Percentiles rank a stretch among this genome's conserved stretches.
phyloP scores from a whole-genome alignment of 805 yeast genomes.

The Sugiyamaella smithiae region DNA sequence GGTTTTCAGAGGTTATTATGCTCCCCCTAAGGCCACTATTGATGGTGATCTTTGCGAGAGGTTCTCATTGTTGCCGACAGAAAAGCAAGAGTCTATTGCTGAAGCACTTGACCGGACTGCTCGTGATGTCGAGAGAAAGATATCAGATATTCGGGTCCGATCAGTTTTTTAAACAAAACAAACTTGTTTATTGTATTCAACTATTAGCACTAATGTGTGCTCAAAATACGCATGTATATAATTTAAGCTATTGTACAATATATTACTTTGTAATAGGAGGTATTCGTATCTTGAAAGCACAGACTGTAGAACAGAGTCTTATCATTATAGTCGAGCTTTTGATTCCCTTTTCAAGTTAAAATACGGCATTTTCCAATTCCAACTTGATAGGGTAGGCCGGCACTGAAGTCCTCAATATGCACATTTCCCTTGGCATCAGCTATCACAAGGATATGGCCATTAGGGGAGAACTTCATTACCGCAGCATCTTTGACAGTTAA shows the following conservation, averaged over 20 bases:
- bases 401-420: conserved; percentile 82
- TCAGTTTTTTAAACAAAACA: conserved; percentile 22
- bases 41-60: conserved; percentile 87
- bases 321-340: conserved; percentile 1
- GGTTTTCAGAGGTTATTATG: conserved; percentile 72
- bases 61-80: conserved; percentile 35
- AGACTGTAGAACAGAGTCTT: neutral
- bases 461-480: conserved; percentile 65
- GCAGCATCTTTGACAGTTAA: conserved; percentile 75
- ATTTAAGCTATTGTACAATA: conserved; percentile 4
- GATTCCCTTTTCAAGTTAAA: conserved; percentile 19
- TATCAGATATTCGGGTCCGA: conserved; percentile 32
- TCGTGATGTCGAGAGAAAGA: conserved; percentile 32
- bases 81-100: conserved; percentile 30
- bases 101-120: conserved; percentile 32
- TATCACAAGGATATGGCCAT: conserved; percentile 74
- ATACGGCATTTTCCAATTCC: conserved; percentile 35
- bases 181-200: neutral
- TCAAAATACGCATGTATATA: too few relatives aligned
- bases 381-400: conserved; percentile 64
- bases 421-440: conserved; percentile 80
- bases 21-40: conserved; percentile 70
- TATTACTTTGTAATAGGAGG: neutral
- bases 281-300: neutral
- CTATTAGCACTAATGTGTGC: too few relatives aligned